phyloP scores from a whole-genome alignment of 257 asterid species.

The Buddleja alternifolia region DNA sequence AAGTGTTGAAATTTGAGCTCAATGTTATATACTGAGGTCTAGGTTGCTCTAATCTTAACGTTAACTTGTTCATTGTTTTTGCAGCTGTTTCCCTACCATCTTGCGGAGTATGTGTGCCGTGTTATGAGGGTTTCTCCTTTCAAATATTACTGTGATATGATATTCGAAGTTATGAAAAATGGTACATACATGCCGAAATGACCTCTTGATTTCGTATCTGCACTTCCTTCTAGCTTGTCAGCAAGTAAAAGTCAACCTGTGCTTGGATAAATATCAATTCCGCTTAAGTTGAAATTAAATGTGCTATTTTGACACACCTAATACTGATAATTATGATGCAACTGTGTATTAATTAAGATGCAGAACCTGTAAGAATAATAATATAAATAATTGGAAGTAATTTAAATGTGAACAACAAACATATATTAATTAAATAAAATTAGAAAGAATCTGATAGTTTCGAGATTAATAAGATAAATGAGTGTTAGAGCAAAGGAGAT shows the following conservation, averaged over 20 bases:
- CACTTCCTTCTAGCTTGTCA: conserved; percentile 3
- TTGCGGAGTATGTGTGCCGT: conserved; percentile 95
- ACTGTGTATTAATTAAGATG: not conserved
- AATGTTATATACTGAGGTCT: conserved; percentile 6
- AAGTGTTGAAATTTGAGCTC: conserved; percentile 12
- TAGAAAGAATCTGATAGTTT: not conserved
- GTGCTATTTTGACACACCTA: conserved; percentile 20
- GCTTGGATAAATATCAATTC: not conserved
- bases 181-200: conserved; percentile 52
- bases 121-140: conserved; percentile 98
- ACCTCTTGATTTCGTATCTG: conserved; percentile 20
- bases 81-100: conserved; percentile 98
- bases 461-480: not conserved
- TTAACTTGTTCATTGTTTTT: conserved; percentile 40
- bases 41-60: conserved; percentile 22
- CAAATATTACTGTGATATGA: conserved; percentile 95
- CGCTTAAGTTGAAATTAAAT: conserved; percentile 8
- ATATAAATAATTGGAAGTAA: not conserved
- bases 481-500: not conserved
- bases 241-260: not conserved
- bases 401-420: not conserved
- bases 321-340: conserved; percentile 10
- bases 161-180: conserved; percentile 97
- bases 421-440: not conserved
- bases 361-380: not conserved